Percentiles rank a stretch among this genome's conserved stretches.
Conservation (phyloP, 2,329 filamentous ascomycete genomes). For the Sclerotinia trifoliorum region DNA sequence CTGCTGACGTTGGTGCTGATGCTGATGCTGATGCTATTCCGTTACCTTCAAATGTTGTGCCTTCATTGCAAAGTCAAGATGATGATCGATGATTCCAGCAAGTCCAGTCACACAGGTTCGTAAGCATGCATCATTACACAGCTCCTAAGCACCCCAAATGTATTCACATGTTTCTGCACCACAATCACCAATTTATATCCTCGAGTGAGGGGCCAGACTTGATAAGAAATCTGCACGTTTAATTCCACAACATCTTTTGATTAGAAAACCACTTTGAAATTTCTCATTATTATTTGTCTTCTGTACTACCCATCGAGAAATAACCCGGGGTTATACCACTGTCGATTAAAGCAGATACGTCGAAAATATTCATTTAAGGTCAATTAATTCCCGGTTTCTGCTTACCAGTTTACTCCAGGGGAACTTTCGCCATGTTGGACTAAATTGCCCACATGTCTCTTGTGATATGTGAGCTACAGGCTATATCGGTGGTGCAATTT, state of each 20-base stretch:
- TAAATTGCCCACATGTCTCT: background rate
- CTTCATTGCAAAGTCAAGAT: background rate
- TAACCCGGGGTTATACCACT: background rate
- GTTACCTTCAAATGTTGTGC: background rate
- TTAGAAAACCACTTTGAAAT: background rate
- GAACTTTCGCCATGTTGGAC: background rate
- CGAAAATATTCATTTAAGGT: constrained; percentile 14
- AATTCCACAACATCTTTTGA: background rate
- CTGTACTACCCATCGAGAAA: background rate
- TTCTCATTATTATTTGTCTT: background rate
- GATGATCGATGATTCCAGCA: background rate
- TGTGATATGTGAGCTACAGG: constrained; percentile 25
- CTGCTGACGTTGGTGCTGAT: too few relatives aligned
- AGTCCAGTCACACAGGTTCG: background rate
- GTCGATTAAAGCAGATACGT: background rate
- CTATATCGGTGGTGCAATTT: constrained; percentile 27
- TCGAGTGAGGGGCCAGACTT: background rate
- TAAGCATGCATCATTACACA: background rate
- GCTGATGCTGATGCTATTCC: background rate
- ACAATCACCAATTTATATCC: background rate
- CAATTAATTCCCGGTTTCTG: background rate
- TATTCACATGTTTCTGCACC: background rate
- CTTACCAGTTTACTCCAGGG: background rate
- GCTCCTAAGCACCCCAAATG: background rate
- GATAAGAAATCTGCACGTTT: background rate